A percentile compares a stretch with the other conserved stretches of the same genome.
These are phyloP conservation scores for Aureobasidium sp. DNA, from an alignment of 2,329 filamentous ascomycete genomes.

Conservation along the genomic window DNA sequence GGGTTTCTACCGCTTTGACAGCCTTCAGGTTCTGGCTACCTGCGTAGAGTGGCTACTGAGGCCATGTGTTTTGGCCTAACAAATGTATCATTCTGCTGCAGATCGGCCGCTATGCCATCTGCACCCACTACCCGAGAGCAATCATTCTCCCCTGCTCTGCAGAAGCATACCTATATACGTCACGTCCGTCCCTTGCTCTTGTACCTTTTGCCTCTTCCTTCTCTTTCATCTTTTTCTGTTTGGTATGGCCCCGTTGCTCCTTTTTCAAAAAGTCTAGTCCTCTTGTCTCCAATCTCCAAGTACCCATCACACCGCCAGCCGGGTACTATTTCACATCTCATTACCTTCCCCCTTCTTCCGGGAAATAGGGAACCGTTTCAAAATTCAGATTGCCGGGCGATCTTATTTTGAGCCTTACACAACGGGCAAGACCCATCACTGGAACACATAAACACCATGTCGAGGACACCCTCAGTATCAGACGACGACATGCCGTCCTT, in stretches of 20 bases:
- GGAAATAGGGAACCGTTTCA: constrained; percentile 3
- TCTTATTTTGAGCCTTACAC: neutral
- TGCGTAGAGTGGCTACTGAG: constrained; percentile 12
- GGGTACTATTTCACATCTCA: neutral
- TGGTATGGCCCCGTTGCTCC: neutral
- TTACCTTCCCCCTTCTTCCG: neutral
- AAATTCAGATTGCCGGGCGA: constrained; percentile 6
- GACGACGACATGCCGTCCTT: constrained; percentile 25
- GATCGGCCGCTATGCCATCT: constrained; percentile 9
- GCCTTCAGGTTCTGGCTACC: constrained; percentile 11
- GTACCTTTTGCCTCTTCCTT: neutral
- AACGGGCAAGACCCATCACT: neutral
- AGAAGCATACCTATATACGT: constrained; percentile 12
- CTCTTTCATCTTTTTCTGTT: neutral
- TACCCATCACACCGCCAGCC: neutral
- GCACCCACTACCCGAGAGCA: constrained; percentile 5
- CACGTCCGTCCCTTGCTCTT: constrained; percentile 5
- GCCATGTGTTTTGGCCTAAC: constrained; percentile 10
- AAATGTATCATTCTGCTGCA: constrained; percentile 10
- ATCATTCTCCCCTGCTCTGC: constrained; percentile 2
- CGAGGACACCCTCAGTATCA: constrained; percentile 18
- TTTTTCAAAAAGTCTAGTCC: neutral
- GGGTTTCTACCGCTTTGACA: constrained; percentile 13
- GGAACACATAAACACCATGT: constrained; percentile 8
- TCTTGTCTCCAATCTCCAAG: neutral